Base-by-base conservation (phyloP, 352 stramenopile genomes). In the Phytophthora fragariae region DNA sequence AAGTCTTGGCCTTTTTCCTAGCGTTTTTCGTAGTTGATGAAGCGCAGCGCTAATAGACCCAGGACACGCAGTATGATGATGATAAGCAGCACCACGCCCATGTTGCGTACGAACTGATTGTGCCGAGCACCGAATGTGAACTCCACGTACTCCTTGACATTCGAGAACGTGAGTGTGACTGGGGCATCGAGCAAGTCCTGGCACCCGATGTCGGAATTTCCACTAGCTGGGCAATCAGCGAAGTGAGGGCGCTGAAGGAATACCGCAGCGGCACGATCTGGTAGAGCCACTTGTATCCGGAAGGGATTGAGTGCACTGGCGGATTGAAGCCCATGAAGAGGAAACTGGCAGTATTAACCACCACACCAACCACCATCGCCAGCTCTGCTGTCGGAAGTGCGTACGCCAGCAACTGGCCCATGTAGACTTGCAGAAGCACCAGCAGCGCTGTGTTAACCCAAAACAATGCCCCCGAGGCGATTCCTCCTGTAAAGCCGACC, bases 261-360 rank as follows among this genome's bases (percentile, higher is more conserved):
- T 88, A 88, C 12, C 76, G 65, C 49, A 83, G 73, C 47, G 81
- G 81, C 1, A 77, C 82, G 56, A 91, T 83, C 60, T 86, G 76
- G 73, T 89, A 88, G 24, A 91, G 75, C 83, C 81, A 91, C 58
- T 85, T 80, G 70, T 88, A 89, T 17, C 75, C 83, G 0, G 59
- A 52, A 3, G 83, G 85, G 57, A 92, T 89, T 12, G 70, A 63
- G 14, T 75, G 68, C 10, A 82, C 75, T n/a, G 85, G 83, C 19
- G 85, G 85, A 58, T 91, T 91, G 77, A 87, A 92, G 37, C 88
- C 89, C 77, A 88, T 88, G 73, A 93, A 92, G 10, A 93, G 73
- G 68, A 94, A 84, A 70, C 90, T 91, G 62, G 93, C 79, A 55
- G 83, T 82, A 61, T 90, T 89, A 33, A 93, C 50, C 11, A 89